These are phyloP conservation scores for Leptographium wingfieldii DNA, from an alignment of 2,329 filamentous ascomycete species.

Conservation along the genomic window DNA sequence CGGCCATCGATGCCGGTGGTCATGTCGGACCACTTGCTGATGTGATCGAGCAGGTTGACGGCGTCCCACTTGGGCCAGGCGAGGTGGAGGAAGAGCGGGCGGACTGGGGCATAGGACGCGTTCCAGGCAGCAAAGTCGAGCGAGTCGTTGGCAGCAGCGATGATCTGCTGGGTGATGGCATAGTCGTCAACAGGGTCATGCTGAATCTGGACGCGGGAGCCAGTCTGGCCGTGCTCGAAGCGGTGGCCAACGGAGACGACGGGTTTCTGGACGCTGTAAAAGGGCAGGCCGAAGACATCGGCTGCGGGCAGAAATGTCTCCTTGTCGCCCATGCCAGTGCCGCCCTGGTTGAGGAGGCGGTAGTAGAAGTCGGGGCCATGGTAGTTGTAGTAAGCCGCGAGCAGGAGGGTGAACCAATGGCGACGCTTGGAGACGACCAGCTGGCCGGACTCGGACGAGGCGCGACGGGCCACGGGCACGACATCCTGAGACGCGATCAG, in stretches of 20 bases:
- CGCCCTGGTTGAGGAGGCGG: slow-evolving; percentile 30
- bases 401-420: slow-evolving; percentile 32
- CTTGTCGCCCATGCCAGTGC: slow-evolving; percentile 32
- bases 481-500: slow-evolving; percentile 24
- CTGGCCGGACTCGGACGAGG: slow-evolving; percentile 34
- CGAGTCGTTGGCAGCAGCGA: not conserved
- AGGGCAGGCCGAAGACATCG: slow-evolving; percentile 23
- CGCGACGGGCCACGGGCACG: slow-evolving; percentile 18
- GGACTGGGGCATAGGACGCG: slow-evolving; percentile 5
- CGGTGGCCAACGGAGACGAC: slow-evolving; percentile 20
- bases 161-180: not conserved
- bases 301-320: slow-evolving; percentile 34
- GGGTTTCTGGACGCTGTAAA: slow-evolving; percentile 24
- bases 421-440: slow-evolving; percentile 32
- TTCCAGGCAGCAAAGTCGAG: slow-evolving; percentile 1
- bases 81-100: slow-evolving; percentile 22
- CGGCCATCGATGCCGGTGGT: slow-evolving; percentile 14
- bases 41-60: slow-evolving; percentile 12
- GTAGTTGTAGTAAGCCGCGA: slow-evolving; percentile 42
- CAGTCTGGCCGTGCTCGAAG: slow-evolving; percentile 16
- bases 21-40: slow-evolving; percentile 13
- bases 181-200: slow-evolving; percentile 19
- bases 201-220: slow-evolving; percentile 17
- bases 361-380: slow-evolving; percentile 39
- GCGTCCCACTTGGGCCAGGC: slow-evolving; percentile 24